Evolutionary conservation across 139 green algal species (phyloP).

Genomic region (Pseudopediastrum boryanum): DNA sequence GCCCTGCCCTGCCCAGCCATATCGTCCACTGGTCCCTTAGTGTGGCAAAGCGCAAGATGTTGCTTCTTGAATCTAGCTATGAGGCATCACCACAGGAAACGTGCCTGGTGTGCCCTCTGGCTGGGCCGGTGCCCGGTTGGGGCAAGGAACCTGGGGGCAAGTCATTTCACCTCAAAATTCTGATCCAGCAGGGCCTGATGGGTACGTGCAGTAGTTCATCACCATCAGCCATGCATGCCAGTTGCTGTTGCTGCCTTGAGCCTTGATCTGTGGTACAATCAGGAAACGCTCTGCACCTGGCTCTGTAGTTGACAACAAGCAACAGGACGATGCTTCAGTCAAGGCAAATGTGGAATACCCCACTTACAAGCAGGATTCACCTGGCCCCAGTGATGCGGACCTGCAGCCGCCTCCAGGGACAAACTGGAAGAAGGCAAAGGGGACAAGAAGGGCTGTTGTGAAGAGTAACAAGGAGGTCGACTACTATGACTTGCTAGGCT

Average conservation of each 20-base stretch:
- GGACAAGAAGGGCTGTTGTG: constrained; percentile 41
- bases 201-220: constrained; percentile 39
- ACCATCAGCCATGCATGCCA: not conserved
- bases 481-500: constrained; percentile 85
- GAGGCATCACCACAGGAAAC: not conserved
- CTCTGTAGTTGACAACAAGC: not conserved
- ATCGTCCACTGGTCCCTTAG: too few species aligned
- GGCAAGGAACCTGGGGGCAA: constrained; percentile 74
- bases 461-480: constrained; percentile 69
- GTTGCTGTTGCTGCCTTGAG: not conserved
- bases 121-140: constrained; percentile 34
- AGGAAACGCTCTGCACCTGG: constrained; percentile 5
- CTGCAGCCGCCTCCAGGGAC: constrained; percentile 35
- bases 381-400: not conserved
- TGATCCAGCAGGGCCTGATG: constrained; percentile 68
- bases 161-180: constrained; percentile 63
- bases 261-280: not conserved
- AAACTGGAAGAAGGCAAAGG: constrained; percentile 38
- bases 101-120: constrained; percentile 37
- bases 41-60: too few species aligned
- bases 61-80: constrained; percentile 20
- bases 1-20: too few species aligned
- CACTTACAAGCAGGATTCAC: not conserved
- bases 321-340: not conserved
- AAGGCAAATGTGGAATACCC: not conserved